phyloP scores from a whole-genome alignment of 805 yeast genomes.

The Candida glaebosa region DNA sequence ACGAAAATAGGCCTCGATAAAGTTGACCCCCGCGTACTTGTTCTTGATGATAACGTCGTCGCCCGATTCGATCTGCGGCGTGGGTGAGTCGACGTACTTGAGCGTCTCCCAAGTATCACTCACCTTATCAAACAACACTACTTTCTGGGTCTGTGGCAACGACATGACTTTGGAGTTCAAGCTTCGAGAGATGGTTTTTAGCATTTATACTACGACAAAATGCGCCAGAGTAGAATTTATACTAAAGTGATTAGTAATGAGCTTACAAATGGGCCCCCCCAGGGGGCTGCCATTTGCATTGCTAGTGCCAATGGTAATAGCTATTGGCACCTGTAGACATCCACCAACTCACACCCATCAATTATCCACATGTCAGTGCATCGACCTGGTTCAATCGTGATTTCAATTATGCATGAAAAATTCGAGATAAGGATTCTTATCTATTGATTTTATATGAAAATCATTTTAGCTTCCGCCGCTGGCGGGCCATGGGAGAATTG shows the following conservation, averaged over 20 bases:
- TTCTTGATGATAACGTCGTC: conserved; percentile 67
- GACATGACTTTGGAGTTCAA: no score
- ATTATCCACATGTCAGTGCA: no score
- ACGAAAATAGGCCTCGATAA: conserved; percentile 80
- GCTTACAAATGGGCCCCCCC: no score
- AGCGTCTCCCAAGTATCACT: conserved; percentile 60
- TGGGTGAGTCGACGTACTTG: conserved; percentile 51
- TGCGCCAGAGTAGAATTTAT: not conserved
- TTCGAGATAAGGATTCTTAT: not conserved
- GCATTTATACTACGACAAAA: not conserved
- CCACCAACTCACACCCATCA: no score
- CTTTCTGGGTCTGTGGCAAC: conserved; percentile 58
- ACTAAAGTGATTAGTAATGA: not conserved
- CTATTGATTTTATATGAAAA: not conserved
- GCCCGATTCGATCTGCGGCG: conserved; percentile 52
- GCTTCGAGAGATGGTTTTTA: no score
- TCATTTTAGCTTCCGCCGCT: not conserved
- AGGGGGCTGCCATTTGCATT: no score
- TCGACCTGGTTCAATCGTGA: no score
- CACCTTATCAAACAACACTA: conserved; percentile 46
- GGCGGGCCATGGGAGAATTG: not conserved
- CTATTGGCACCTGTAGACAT: no score
- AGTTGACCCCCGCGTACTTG: conserved; percentile 75
- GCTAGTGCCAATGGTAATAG: no score
- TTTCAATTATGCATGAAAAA: no score